phyloP scores from a whole-genome alignment of 1,284 basidiomycete genomes.

The Melampsora abietis-canadensis region DNA sequence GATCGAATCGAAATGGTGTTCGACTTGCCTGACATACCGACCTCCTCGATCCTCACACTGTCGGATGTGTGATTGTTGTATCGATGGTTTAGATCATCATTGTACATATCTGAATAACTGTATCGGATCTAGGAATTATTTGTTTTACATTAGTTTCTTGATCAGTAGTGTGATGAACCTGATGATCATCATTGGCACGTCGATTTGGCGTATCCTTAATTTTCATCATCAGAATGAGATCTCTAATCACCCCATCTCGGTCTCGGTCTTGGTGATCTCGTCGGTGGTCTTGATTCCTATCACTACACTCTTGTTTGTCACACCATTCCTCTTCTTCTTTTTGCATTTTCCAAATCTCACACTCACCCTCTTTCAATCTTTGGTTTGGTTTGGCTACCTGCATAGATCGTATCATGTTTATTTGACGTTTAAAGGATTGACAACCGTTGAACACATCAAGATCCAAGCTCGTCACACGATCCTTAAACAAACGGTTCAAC shows the following conservation, averaged over 20 bases:
- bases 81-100: constrained; percentile 53
- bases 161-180: constrained; percentile 11
- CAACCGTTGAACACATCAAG: constrained; percentile 32
- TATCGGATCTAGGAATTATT: constrained; percentile 53
- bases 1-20: constrained; percentile 51
- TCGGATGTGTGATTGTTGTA: constrained; percentile 53
- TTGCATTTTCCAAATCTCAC: background rate
- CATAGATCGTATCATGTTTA: constrained; percentile 20
- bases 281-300: background rate
- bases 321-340: background rate
- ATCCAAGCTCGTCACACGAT: background rate
- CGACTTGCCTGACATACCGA: constrained; percentile 52
- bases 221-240: background rate
- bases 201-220: background rate
- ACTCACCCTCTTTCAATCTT: background rate
- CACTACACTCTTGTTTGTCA: background rate
- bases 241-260: too few relatives aligned
- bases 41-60: constrained; percentile 53
- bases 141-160: constrained; percentile 52
- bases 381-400: background rate
- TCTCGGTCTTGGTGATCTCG: background rate
- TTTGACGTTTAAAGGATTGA: constrained; percentile 17
- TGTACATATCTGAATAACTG: constrained; percentile 54
- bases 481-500: background rate
- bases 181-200: constrained; percentile 11